Conservation (phyloP, 2,329 filamentous ascomycete genomes). For the Fusarium hostae region DNA sequence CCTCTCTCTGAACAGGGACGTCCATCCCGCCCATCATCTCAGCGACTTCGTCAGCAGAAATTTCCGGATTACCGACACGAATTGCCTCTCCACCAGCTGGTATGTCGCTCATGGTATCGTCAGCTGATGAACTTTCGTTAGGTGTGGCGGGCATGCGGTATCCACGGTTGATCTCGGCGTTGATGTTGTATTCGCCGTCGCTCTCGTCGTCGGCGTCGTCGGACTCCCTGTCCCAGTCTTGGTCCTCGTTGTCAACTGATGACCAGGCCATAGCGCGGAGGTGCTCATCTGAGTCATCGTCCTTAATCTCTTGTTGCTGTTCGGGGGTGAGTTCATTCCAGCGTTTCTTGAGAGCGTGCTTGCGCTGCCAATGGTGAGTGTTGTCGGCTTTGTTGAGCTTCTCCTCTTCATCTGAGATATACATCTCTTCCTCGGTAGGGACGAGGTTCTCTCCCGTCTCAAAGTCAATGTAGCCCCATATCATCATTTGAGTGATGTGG, state of each 20-base stretch:
- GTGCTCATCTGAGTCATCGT: conserved; percentile 50
- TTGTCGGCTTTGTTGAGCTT: conserved; percentile 49
- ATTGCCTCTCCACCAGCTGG: neutral
- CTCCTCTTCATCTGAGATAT: conserved; percentile 61
- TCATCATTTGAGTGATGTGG: conserved; percentile 66
- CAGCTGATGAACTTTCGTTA: neutral
- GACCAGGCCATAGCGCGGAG: conserved; percentile 51
- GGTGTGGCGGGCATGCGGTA: conserved; percentile 24
- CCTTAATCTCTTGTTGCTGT: conserved; percentile 53
- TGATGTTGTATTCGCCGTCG: conserved; percentile 28
- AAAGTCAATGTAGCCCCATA: conserved; percentile 71
- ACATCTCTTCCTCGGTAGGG: conserved; percentile 61
- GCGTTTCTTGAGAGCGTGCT: conserved; percentile 58
- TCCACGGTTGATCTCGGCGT: conserved; percentile 30
- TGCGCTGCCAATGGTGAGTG: conserved; percentile 55
- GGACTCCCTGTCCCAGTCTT: conserved; percentile 22
- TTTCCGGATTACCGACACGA: neutral
- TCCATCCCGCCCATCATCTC: neutral
- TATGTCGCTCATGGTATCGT: neutral
- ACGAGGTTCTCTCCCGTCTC: conserved; percentile 61
- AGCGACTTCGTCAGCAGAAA: neutral
- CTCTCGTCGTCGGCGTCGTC: conserved; percentile 26
- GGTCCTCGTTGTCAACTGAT: conserved; percentile 38
- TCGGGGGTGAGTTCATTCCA: conserved; percentile 53
- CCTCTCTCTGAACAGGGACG: neutral